These are phyloP conservation scores for Pichia sporocuriosa DNA, from an alignment of 805 yeast genomes.

Conservation along the genomic window DNA sequence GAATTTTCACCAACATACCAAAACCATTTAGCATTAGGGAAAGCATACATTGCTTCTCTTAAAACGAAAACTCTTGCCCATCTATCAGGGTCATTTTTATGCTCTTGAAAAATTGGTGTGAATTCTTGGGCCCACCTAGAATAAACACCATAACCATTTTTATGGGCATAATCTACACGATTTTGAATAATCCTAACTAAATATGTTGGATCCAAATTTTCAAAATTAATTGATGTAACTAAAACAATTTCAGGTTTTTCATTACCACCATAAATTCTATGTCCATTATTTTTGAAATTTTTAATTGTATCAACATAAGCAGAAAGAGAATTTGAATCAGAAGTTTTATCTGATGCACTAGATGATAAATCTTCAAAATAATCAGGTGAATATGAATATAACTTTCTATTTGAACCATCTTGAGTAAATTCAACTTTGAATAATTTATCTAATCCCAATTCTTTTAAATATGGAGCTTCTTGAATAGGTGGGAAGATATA, in stretches of 20 bases:
- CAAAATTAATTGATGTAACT: conserved; percentile 76
- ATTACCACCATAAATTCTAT: conserved; percentile 39
- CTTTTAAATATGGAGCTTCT: conserved; percentile 55
- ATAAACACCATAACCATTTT: conserved; percentile 75
- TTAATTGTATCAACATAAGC: conserved; percentile 42
- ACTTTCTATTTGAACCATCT: conserved; percentile 29
- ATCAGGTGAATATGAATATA: conserved; percentile 38
- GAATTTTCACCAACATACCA: conserved; percentile 83
- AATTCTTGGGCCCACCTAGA: conserved; percentile 84
- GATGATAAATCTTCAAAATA: conserved; percentile 28
- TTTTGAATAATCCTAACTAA: conserved; percentile 72
- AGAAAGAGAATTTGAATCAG: conserved; percentile 34
- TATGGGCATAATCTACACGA: conserved; percentile 81
- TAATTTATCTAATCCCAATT: conserved; percentile 45
- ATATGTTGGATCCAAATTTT: conserved; percentile 50
- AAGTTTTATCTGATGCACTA: conserved; percentile 12
- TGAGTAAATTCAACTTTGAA: conserved; percentile 43
- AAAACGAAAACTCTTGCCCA: conserved; percentile 63
- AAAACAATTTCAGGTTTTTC: conserved; percentile 60
- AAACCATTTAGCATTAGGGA: conserved; percentile 85
- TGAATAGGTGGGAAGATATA: conserved; percentile 72
- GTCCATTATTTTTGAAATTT: conserved; percentile 60
- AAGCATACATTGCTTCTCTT: conserved; percentile 88
- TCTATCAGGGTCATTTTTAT: conserved; percentile 35
- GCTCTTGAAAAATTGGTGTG: conserved; percentile 47